Percentiles rank a stretch among this genome's conserved stretches.
phyloP scores from a whole-genome alignment of 2,329 filamentous ascomycete species.

The Botrytis paeoniae region DNA sequence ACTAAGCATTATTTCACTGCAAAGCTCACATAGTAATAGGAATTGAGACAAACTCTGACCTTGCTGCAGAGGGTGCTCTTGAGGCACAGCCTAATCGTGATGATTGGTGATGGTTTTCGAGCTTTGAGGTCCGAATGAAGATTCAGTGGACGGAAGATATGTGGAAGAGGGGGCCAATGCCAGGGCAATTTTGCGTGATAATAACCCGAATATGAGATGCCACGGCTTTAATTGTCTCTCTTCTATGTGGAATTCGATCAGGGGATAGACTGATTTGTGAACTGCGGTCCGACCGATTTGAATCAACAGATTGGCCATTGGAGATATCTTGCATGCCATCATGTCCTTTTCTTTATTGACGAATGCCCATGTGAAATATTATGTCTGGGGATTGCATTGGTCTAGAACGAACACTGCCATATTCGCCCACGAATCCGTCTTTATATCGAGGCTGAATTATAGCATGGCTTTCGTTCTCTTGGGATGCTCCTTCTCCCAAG shows the following conservation, averaged over 20 bases:
- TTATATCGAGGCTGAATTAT: neutral
- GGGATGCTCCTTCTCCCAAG: conserved; percentile 6
- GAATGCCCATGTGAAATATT: neutral
- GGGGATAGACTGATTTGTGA: neutral
- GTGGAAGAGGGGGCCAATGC: neutral
- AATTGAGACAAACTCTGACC: neutral
- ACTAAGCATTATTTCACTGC: neutral
- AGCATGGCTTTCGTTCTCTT: neutral
- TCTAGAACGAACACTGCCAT: neutral
- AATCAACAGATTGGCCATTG: neutral
- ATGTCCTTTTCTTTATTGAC: neutral
- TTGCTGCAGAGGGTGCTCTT: neutral
- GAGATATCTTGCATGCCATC: neutral
- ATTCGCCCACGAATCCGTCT: neutral
- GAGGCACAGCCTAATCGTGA: neutral
- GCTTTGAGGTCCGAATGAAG: neutral
- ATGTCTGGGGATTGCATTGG: neutral
- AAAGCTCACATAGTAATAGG: neutral
- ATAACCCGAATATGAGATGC: too few relatives aligned
- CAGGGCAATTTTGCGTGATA: neutral
- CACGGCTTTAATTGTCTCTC: too few relatives aligned
- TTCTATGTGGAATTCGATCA: neutral
- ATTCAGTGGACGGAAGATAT: neutral
- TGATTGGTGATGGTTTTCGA: neutral
- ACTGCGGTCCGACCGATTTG: neutral